Percentiles rank a stretch among this genome's conserved stretches.
phyloP scores from a whole-genome alignment of 1,284 basidiomycete genomes.

The Ganoderma multipileum region DNA sequence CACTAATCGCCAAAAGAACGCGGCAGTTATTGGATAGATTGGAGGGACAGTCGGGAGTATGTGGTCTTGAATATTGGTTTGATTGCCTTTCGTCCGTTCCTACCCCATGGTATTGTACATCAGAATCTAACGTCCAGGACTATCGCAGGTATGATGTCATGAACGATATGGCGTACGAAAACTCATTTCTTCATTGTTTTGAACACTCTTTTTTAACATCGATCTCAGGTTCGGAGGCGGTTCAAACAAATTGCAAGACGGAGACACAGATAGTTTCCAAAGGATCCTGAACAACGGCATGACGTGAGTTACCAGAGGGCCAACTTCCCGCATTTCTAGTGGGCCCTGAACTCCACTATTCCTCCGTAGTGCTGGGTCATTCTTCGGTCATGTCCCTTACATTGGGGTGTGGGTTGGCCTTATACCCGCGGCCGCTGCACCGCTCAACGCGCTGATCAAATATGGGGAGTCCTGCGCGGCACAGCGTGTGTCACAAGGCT shows the following conservation, averaged over 20 bases:
- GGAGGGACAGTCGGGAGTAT: not conserved
- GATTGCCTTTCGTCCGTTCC: conserved; percentile 5
- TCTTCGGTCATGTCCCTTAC: conserved; percentile 26
- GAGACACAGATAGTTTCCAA: conserved; percentile 32
- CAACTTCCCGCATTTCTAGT: not conserved
- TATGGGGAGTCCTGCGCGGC: conserved; percentile 8
- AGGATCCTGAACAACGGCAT: conserved; percentile 23
- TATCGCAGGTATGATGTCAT: conserved; percentile 59
- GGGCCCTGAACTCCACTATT: not conserved
- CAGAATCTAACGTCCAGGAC: not conserved
- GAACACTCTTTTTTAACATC: not conserved
- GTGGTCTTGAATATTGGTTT: conserved; percentile 12
- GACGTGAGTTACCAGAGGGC: conserved; percentile 19
- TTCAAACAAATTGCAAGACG: conserved; percentile 36
- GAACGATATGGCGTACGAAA: conserved; percentile 62
- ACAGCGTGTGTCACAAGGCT: conserved; percentile 15
- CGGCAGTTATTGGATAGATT: not conserved
- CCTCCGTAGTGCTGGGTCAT: conserved; percentile 9
- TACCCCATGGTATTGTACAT: too few species aligned
- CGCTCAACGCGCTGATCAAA: conserved; percentile 15
- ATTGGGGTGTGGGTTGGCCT: conserved; percentile 13
- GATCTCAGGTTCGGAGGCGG: conserved; percentile 37
- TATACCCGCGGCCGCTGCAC: conserved; percentile 14
- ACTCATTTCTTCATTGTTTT: conserved; percentile 11
- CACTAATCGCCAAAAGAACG: not conserved